phyloP scores from a whole-genome alignment of 2,329 filamentous ascomycete genomes.

The Colletotrichum sp. region DNA sequence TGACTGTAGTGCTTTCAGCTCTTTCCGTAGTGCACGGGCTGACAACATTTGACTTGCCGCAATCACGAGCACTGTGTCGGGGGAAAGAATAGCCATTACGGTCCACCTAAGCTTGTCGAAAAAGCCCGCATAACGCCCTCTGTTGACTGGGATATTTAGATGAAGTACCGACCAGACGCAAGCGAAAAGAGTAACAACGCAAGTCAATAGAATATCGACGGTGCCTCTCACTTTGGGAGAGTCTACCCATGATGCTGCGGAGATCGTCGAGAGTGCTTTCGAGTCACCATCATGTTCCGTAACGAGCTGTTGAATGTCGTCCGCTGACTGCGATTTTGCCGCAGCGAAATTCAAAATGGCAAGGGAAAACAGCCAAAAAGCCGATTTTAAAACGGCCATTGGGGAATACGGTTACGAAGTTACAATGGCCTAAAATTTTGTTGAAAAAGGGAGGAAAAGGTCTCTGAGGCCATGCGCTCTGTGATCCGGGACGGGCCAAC shows the following conservation, averaged over 20 bases:
- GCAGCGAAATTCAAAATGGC: background rate
- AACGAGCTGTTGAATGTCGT: background rate
- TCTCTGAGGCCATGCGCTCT: fast-evolving
- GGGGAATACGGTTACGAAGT: fast-evolving
- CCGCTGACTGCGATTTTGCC: background rate
- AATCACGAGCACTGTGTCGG: slow-evolving; percentile 33
- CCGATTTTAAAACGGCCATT: no score
- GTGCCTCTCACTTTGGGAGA: slow-evolving; percentile 32
- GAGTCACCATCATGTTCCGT: background rate
- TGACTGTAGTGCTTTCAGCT: background rate
- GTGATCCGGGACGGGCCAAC: background rate
- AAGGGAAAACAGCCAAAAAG: background rate
- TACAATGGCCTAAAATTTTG: background rate
- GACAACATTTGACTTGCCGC: slow-evolving; percentile 24
- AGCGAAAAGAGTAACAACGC: slow-evolving; percentile 35
- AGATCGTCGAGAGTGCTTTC: background rate
- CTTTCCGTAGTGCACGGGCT: background rate
- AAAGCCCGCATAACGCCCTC: background rate
- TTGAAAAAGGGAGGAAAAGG: background rate
- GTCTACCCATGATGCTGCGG: background rate
- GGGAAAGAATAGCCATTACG: slow-evolving; percentile 31
- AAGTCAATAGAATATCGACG: slow-evolving; percentile 35
- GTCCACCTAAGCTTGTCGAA: slow-evolving; percentile 32
- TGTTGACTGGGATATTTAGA: slow-evolving; percentile 36
- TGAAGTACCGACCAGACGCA: slow-evolving; percentile 42